Percentiles rank a stretch among this genome's conserved stretches.
Evolutionary conservation across 768 basidiomycete genomes (phyloP).

Genomic region (Pleurotus pulmonarius): DNA sequence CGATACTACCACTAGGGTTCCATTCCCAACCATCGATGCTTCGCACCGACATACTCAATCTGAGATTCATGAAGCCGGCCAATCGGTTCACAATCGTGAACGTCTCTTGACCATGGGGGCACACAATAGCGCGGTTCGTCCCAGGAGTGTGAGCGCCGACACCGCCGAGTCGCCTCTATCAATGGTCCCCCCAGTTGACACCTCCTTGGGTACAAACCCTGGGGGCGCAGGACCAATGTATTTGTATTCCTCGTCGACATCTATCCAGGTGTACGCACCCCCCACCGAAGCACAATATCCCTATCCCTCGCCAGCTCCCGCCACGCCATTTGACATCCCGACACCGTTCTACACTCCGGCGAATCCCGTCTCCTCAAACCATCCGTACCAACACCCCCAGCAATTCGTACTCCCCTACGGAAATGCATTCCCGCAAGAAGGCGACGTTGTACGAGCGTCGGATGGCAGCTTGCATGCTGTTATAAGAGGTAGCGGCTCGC

Average conservation of each 20-base stretch:
- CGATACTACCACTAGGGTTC: constrained; percentile 1
- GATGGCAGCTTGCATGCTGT: neutral
- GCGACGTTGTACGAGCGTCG: neutral
- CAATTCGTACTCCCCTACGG: no score
- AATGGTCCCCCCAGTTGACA: neutral
- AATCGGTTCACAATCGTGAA: neutral
- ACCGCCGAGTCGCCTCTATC: neutral
- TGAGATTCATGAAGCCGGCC: neutral
- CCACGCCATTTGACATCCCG: neutral
- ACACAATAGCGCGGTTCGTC: neutral
- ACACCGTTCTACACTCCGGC: neutral
- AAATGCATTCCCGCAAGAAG: neutral
- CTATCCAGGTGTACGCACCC: neutral
- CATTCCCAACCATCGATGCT: constrained; percentile 13
- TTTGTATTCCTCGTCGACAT: neutral
- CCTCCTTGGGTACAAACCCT: neutral
- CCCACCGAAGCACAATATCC: neutral
- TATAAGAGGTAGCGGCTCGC: neutral
- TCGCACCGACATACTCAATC: constrained; percentile 2
- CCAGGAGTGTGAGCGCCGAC: constrained; percentile 10
- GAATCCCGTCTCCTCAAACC: no score
- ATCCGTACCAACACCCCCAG: no score
- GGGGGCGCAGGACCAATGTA: constrained; percentile 1
- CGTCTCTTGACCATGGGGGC: neutral
- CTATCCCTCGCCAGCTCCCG: neutral